Base-by-base conservation (phyloP, 2,329 filamentous ascomycete genomes). In the Claviceps digitariae region DNA sequence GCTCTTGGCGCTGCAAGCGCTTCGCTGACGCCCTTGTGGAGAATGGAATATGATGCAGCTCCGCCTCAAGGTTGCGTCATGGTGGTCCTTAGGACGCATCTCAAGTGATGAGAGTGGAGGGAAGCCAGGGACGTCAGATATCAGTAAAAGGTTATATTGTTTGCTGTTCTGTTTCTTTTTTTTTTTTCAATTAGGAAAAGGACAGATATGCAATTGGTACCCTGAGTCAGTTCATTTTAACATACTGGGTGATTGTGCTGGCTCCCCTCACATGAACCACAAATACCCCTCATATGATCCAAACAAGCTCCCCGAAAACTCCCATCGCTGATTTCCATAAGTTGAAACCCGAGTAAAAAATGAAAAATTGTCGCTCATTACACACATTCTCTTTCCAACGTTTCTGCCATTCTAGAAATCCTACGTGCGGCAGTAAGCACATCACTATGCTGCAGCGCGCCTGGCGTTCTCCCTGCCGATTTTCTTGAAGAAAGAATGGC, bases 401-500 rank as follows among this genome's bases (percentile, higher is more conserved):
- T 4, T 47, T 21, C 17, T 31, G 25, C 10, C n/a, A 27, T 45
- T 17, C 5, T 17, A 17, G 9, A 25, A 25, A 8, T 17, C 4
- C 12, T 12, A 6, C 10, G 21, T 17, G 15, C 17, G 38, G 20
- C 47, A 31, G 8, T 15, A 7, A 21, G 17, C 34, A 36, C 21
- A 21, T 41, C 60, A 66, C 52, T 63, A 55, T 40, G 62, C 65
- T 15, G 63, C 62, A n/a, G 68, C 64, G 31, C 69, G 63, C 45
- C 68, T 60, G 25, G 65, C 69, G 52, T 71, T 72, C 55, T 72
- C 70, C 49, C 70, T 62, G 17, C 64, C 65, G 59, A 72, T 68
- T 61, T 70, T 71, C 60, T 71, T 71, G 63, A 72, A 72, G 57
- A 71, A 71, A 1, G 66, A 55, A 52, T 63, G 63, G 57, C 67